phyloP scores from a whole-genome alignment of 345 rosid species.

The Viola odorata region DNA sequence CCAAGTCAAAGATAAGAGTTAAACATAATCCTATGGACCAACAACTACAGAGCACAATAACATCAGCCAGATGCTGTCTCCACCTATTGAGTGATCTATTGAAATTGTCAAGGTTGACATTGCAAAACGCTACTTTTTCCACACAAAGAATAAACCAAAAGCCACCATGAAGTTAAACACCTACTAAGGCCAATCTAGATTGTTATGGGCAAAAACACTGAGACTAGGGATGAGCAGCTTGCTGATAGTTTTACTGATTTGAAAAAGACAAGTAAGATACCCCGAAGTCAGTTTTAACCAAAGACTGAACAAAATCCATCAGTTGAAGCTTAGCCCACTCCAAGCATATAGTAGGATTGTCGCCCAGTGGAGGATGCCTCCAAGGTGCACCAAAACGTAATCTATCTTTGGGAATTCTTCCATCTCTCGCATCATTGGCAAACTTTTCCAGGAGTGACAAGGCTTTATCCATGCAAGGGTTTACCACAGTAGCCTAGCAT shows the following conservation, averaged over 20 bases:
- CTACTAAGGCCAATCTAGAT: too few species aligned
- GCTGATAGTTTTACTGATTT: neutral
- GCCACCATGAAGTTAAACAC: too few species aligned
- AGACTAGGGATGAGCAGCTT: too few species aligned
- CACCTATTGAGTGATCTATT: too few species aligned
- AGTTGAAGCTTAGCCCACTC: conserved; percentile 93
- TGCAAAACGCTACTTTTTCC: neutral
- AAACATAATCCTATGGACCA: conserved; percentile 1
- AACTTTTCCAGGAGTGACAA: conserved; percentile 52
- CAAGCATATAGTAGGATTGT: conserved; percentile 30
- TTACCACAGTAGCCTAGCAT: conserved; percentile 66
- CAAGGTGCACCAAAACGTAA: conserved; percentile 86
- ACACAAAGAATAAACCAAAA: too few species aligned
- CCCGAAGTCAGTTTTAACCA: conserved; percentile 71
- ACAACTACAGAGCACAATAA: neutral
- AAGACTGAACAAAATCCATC: conserved; percentile 80
- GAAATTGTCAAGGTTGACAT: too few species aligned
- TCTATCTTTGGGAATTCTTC: conserved; percentile 58
- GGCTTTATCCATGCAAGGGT: conserved; percentile 92
- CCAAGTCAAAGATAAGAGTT: neutral
- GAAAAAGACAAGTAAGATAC: conserved; percentile 26
- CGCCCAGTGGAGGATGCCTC: conserved; percentile 73
- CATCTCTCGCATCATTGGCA: conserved; percentile 59
- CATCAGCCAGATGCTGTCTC: neutral
- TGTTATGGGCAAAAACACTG: too few species aligned